A percentile compares a stretch with the other conserved stretches of the same genome.
Conservation (phyloP, 2,329 filamentous ascomycete species). For the Botrytis paeoniae region DNA sequence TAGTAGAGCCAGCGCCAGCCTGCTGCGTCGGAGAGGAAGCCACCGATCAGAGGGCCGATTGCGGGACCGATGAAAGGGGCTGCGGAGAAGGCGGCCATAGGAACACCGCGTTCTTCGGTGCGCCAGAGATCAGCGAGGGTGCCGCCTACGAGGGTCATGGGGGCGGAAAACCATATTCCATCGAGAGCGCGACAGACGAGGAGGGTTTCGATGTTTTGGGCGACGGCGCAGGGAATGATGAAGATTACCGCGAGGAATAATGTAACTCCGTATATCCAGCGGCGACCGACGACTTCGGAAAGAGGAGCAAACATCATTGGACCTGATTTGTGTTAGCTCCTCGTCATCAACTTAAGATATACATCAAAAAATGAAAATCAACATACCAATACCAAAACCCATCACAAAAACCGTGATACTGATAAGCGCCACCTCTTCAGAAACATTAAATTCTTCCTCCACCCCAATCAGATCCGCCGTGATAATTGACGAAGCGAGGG, state of each 20-base stretch:
- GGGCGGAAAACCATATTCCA: conserved; percentile 79
- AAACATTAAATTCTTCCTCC: conserved; percentile 61
- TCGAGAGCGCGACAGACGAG: conserved; percentile 75
- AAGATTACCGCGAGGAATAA: conserved; percentile 66
- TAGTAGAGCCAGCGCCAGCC: conserved; percentile 87
- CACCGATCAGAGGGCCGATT: conserved; percentile 72
- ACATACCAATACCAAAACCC: conserved; percentile 71
- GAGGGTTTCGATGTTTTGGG: conserved; percentile 72
- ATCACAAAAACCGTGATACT: conserved; percentile 75
- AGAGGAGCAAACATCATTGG: conserved; percentile 79
- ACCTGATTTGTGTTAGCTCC: conserved; percentile 40
- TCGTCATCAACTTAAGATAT: too few relatives aligned
- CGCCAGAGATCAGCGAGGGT: conserved; percentile 82
- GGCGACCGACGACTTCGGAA: conserved; percentile 71
- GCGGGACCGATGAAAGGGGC: conserved; percentile 81
- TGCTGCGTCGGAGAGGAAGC: conserved; percentile 65
- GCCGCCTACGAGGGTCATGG: conserved; percentile 82
- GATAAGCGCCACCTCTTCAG: conserved; percentile 68
- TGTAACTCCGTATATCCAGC: conserved; percentile 58
- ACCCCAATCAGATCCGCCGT: conserved; percentile 72
- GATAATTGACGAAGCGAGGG: conserved; percentile 67
- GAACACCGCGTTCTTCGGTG: conserved; percentile 78
- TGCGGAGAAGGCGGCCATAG: conserved; percentile 82
- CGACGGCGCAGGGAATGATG: conserved; percentile 74
- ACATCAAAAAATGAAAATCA: background rate